A percentile compares a stretch with the other conserved stretches of the same genome.
Conservation (phyloP, 202 grass and related monocot genomes). For the Cymbopogon flexuosus region DNA sequence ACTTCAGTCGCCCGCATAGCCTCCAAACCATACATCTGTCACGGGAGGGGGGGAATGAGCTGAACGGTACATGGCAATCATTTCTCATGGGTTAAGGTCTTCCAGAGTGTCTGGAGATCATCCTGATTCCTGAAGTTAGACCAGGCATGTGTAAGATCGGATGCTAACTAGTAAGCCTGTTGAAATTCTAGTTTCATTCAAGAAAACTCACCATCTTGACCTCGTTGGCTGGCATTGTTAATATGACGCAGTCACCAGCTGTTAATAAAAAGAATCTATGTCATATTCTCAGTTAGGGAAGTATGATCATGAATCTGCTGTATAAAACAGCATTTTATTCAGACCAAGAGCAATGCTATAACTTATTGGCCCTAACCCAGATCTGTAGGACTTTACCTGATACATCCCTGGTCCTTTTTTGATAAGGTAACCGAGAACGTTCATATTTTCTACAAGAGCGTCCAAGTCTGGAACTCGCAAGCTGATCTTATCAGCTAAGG, state of each 20-base stretch:
- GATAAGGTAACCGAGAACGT: constrained; percentile 43
- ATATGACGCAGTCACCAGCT: constrained; percentile 48
- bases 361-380: not conserved
- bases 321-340: constrained; percentile 1
- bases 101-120: not conserved
- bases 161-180: not conserved
- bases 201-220: constrained; percentile 54
- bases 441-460: constrained; percentile 48
- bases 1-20: not conserved
- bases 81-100: not conserved
- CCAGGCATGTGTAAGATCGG: not conserved
- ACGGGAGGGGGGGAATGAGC: not conserved
- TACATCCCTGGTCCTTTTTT: constrained; percentile 55
- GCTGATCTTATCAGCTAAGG: constrained; percentile 64
- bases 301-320: not conserved
- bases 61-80: not conserved
- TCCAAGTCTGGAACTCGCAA: constrained; percentile 65
- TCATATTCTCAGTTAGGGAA: constrained; percentile 3
- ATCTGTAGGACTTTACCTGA: constrained; percentile 46
- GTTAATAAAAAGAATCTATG: constrained; percentile 15
- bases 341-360: not conserved
- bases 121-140: not conserved
- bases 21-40: not conserved
- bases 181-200: not conserved
- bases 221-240: constrained; percentile 39